These are phyloP conservation scores for Dendrobium nobile DNA, from an alignment of 106 monocot species.

Conservation along the genomic window DNA sequence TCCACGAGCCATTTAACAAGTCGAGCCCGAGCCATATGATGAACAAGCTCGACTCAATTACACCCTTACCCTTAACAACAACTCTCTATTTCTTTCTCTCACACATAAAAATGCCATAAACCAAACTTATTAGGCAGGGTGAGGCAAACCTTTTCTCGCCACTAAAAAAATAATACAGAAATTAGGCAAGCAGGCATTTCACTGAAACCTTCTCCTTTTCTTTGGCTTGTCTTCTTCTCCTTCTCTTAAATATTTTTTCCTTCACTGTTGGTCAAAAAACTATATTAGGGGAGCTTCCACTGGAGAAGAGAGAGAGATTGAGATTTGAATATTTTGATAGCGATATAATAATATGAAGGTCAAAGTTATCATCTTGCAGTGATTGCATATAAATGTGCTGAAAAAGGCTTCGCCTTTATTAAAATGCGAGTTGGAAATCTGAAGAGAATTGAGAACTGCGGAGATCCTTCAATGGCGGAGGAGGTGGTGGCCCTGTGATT, in stretches of 20 bases:
- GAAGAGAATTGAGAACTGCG: not conserved
- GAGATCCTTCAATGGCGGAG: constrained; percentile 6
- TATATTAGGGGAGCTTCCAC: constrained; percentile 7
- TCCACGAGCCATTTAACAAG: too few relatives aligned
- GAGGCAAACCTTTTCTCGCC: not conserved
- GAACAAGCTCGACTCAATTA: too few relatives aligned
- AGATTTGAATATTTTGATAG: not conserved
- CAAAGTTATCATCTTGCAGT: constrained; percentile 2
- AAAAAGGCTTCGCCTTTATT: not conserved
- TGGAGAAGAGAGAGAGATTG: not conserved
- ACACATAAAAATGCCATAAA: not conserved
- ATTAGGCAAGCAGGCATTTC: constrained; percentile 1
- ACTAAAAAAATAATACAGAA: not conserved
- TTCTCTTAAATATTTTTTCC: not conserved
- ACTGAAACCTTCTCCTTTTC: not conserved
- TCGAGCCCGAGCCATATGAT: too few relatives aligned
- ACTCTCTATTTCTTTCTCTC: not conserved
- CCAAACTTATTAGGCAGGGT: not conserved
- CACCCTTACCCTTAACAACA: too few relatives aligned
- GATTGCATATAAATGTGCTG: not conserved
- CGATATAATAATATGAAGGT: not conserved
- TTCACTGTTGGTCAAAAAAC: not conserved
- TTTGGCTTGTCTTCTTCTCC: not conserved
- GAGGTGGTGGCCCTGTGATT: not conserved
- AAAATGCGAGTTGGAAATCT: not conserved